Evolutionary conservation across 768 basidiomycete species (phyloP), one percentile per base, ranked within the genome.

Genomic region (Collybia sp.): DNA sequence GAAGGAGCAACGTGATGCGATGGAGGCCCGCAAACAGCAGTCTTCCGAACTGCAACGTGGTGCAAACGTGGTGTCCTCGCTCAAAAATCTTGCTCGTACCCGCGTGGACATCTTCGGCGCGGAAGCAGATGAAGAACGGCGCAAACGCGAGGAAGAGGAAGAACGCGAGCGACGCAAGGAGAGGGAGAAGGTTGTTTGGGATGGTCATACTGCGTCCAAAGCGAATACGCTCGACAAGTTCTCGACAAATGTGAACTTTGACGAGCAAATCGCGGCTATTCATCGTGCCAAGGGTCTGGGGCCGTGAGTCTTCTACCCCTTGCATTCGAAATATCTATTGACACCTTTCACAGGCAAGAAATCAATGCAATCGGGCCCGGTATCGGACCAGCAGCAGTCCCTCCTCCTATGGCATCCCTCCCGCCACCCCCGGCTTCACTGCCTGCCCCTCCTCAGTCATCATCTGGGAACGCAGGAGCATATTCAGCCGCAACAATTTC

Each of bases 61-160:
- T 53, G 93, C 96, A 16, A 92, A 99, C 61, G 93, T 98, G 42
- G 87, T 91, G 13, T 85, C 89, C 0, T 95, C 95, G 19, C 83
- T 99, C 57, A 88, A 85, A 59, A 89, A 89, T 52, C 83, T 99
- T 48, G 95, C 96, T 16, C 81, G 86, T 46, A 90, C 90, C n/a
- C 89, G 95, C 72, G 89, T 92, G 52, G 95, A 99, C 69, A 88
- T 99, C 53, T 99, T 99, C 66, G 93, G 93, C 63, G 90, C 86
- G 1, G 91, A 93, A 57, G 85, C 80, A 43, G 95, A 95, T 59
- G 95, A 97, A 58, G 93, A 94, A 53, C 77, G 85, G 47, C 79
- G 93, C 50, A 88, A 84, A 66, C 77, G 75, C 40, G 88, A 93
- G 56, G 94, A 96, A 52, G 92, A 92, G 42, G 86, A 87, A 51